Conservation (phyloP, 331 rosid genomes). For the Malus hybrid region DNA sequence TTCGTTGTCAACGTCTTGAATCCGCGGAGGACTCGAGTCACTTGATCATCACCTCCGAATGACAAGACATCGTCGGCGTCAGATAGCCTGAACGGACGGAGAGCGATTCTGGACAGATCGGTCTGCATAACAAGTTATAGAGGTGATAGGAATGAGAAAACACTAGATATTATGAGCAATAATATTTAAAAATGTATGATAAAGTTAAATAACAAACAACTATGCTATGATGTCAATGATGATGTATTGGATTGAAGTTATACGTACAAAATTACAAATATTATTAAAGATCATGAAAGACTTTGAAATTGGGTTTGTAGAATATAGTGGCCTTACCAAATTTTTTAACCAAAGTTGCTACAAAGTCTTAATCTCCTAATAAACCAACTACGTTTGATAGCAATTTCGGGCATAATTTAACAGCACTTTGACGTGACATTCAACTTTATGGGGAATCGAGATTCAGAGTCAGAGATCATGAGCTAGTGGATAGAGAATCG, state of each 20-base stretch:
- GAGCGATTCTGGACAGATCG: conserved; percentile 9
- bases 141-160: background rate
- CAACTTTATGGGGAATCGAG: too few species aligned
- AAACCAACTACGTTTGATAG: background rate
- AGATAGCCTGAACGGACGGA: conserved; percentile 41
- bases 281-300: background rate
- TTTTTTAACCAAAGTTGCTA: background rate
- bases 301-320: background rate
- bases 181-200: background rate
- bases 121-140: background rate
- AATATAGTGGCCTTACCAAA: background rate
- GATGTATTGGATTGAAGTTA: background rate
- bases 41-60: conserved; percentile 50
- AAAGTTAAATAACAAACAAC: background rate
- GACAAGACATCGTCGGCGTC: conserved; percentile 43
- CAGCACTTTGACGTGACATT: too few species aligned
- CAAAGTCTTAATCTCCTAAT: background rate
- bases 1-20: conserved; percentile 25
- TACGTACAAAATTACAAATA: background rate
- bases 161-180: background rate
- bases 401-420: background rate
- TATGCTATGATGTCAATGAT: background rate
- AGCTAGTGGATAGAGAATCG: too few species aligned
- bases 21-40: conserved; percentile 16
- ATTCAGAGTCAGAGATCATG: too few species aligned